These are phyloP conservation scores for Geosmithia flava DNA, from an alignment of 2,329 filamentous ascomycete species.

Conservation along the genomic window DNA sequence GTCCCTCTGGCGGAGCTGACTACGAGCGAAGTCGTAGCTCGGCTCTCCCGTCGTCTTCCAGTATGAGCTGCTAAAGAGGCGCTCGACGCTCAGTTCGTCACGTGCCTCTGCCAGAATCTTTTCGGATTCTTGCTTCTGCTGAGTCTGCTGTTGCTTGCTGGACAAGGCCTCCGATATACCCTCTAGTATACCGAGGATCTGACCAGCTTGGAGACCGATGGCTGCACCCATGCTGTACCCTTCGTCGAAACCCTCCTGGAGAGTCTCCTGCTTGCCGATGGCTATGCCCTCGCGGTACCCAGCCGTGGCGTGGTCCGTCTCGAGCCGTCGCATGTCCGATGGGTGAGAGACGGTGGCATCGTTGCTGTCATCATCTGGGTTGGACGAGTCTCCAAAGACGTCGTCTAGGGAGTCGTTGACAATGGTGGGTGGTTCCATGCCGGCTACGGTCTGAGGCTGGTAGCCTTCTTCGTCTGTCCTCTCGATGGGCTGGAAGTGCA, in stretches of 20 bases:
- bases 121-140: slow-evolving; percentile 6
- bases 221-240: slow-evolving; percentile 77
- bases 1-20: slow-evolving; percentile 20
- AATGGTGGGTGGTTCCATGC: slow-evolving; percentile 1
- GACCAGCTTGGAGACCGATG: slow-evolving; percentile 62
- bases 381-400: slow-evolving; percentile 18
- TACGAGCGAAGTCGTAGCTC: slow-evolving; percentile 43
- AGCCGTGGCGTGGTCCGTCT: slow-evolving; percentile 65
- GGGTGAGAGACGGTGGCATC: slow-evolving; percentile 19
- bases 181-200: slow-evolving; percentile 65
- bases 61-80: slow-evolving; percentile 52
- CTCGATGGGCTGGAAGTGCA: slow-evolving; percentile 22
- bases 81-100: slow-evolving; percentile 45
- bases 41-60: slow-evolving; percentile 61
- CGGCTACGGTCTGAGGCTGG: slow-evolving; percentile 8
- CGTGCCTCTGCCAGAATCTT: slow-evolving; percentile 35
- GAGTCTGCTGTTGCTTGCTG: slow-evolving; percentile 10
- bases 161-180: slow-evolving; percentile 45
- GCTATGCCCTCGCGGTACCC: slow-evolving; percentile 86
- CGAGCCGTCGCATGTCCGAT: slow-evolving; percentile 61
- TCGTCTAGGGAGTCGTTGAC: slow-evolving; percentile 19
- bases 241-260: slow-evolving; percentile 86
- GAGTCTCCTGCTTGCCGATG: slow-evolving; percentile 57
- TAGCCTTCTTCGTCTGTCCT: slow-evolving; percentile 14
- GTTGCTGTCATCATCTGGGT: slow-evolving; percentile 1